Evolutionary conservation across 2,329 filamentous ascomycete genomes (phyloP).

Genomic region (Thermoascus crustaceus): DNA sequence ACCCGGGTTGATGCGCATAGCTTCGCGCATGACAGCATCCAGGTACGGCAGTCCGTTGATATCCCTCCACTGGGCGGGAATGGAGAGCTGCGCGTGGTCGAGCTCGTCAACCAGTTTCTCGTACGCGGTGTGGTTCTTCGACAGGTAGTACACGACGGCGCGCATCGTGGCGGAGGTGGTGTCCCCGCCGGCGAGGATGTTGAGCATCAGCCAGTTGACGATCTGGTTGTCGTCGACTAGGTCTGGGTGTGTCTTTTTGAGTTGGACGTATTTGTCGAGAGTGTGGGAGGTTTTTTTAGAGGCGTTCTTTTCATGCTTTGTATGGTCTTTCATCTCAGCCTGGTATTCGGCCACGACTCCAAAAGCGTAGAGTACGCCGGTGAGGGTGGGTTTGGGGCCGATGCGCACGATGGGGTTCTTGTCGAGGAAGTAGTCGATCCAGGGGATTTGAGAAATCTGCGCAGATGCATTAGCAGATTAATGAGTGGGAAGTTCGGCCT

Average conservation of each 20-base stretch:
- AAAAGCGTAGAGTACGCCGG: conserved; percentile 8
- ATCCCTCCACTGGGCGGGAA: conserved; percentile 6
- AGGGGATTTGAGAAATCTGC: conserved; percentile 17
- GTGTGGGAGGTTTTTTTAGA: conserved; percentile 5
- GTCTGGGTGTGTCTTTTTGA: conserved; percentile 12
- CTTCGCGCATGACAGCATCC: conserved; percentile 9
- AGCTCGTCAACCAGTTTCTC: conserved; percentile 18
- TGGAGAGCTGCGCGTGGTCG: conserved; percentile 8
- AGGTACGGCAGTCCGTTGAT: conserved; percentile 6
- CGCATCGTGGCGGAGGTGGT: conserved; percentile 26
- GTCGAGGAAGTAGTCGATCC: conserved; percentile 14
- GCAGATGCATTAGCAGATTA: not conserved
- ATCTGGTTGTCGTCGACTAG: conserved; percentile 7
- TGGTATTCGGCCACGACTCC: conserved; percentile 10
- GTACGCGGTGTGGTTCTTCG: conserved; percentile 15
- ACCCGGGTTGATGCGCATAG: conserved; percentile 10
- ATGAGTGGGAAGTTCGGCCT: not conserved
- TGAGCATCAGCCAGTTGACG: conserved; percentile 1
- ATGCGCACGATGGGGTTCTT: conserved; percentile 16
- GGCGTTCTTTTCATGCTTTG: too few species aligned
- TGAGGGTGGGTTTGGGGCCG: conserved; percentile 8
- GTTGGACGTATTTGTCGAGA: conserved; percentile 13
- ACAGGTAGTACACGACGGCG: conserved; percentile 23
- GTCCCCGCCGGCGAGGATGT: conserved; percentile 13
- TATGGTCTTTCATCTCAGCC: too few species aligned